phyloP scores from a whole-genome alignment of 768 basidiomycete species.

The Naganishia randhawae region DNA sequence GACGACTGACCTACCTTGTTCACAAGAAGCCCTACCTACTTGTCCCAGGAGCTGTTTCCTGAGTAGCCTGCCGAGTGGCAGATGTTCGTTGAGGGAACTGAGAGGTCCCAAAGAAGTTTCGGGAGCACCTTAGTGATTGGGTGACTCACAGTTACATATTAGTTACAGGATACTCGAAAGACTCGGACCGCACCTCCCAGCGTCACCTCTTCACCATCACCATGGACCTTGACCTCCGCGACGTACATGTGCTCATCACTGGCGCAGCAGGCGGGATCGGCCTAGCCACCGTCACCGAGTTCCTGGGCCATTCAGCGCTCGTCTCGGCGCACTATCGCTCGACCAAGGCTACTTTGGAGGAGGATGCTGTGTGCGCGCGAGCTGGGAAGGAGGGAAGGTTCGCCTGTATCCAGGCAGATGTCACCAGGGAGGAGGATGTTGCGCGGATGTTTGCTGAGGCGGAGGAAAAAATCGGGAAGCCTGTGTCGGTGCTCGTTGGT shows the following conservation, averaged over 20 bases:
- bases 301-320: conserved; percentile 61
- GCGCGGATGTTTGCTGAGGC: conserved; percentile 54
- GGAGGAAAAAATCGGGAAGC: conserved; percentile 25
- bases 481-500: conserved; percentile 45
- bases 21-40: no score
- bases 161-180: no score
- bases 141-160: no score
- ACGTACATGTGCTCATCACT: conserved; percentile 61
- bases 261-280: conserved; percentile 77
- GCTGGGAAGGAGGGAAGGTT: conserved; percentile 42
- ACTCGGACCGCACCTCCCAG: neutral
- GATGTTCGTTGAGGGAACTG: no score
- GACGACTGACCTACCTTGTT: no score
- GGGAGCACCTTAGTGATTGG: no score
- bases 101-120: no score
- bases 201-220: neutral
- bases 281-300: conserved; percentile 60
- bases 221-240: conserved; percentile 61
- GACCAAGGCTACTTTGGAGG: conserved; percentile 53
- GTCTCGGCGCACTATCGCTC: conserved; percentile 71
- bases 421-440: conserved; percentile 61
- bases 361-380: neutral
- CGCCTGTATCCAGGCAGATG: conserved; percentile 58
- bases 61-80: no score
- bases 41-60: no score